phyloP scores from a whole-genome alignment of 192 early-diverging fungal genomes.

The Coemansia sp. region DNA sequence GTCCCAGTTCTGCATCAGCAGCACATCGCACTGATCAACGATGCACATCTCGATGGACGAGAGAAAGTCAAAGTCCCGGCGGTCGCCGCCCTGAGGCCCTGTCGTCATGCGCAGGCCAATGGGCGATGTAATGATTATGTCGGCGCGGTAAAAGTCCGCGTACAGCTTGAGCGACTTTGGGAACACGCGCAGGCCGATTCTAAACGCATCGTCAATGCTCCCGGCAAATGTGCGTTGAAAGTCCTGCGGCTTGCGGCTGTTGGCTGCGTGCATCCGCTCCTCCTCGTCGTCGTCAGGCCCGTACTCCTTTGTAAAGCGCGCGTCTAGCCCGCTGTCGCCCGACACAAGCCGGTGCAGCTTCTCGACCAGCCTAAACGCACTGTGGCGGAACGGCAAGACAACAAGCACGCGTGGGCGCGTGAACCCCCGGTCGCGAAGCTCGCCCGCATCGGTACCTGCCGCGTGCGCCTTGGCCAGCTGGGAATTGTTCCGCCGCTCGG shows the following conservation, averaged over 20 bases:
- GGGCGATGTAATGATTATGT: slow-evolving; percentile 89
- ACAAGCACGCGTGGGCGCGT: slow-evolving; percentile 90
- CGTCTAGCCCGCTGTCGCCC: slow-evolving; percentile 77
- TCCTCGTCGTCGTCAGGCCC: slow-evolving; percentile 55
- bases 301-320: slow-evolving; percentile 78
- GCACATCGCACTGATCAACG: slow-evolving; percentile 75
- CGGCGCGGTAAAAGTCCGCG: slow-evolving; percentile 80
- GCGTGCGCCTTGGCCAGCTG: slow-evolving; percentile 61
- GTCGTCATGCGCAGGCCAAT: slow-evolving; percentile 86
- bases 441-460: slow-evolving; percentile 55
- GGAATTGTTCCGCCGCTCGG: slow-evolving; percentile 64
- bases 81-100: slow-evolving; percentile 71
- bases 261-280: slow-evolving; percentile 25
- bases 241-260: slow-evolving; percentile 66
- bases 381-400: slow-evolving; percentile 79
- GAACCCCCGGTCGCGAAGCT: slow-evolving; percentile 92
- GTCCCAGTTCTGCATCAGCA: slow-evolving; percentile 99
- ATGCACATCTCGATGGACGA: slow-evolving; percentile 89
- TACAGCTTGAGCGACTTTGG: slow-evolving; percentile 83
- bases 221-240: slow-evolving; percentile 79
- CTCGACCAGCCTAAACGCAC: slow-evolving; percentile 72
- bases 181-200: slow-evolving; percentile 85
- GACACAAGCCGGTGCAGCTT: slow-evolving; percentile 70
- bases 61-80: slow-evolving; percentile 87
- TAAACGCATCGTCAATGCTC: slow-evolving; percentile 94